These are phyloP conservation scores for Quercus gilva DNA, from an alignment of 306 rosid species.

Conservation along the genomic window DNA sequence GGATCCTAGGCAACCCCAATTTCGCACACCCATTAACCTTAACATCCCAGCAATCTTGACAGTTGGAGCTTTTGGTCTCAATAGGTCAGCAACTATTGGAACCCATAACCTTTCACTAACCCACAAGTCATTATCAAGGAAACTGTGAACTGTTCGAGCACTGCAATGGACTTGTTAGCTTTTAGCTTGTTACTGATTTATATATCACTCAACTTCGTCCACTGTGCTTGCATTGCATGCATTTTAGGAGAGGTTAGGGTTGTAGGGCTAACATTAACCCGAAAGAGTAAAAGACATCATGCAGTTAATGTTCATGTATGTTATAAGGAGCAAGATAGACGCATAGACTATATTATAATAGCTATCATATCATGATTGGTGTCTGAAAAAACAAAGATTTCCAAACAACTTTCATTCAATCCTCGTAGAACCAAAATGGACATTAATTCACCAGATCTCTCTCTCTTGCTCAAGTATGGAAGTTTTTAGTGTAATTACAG, in stretches of 20 bases:
- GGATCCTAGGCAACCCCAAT: too few species aligned
- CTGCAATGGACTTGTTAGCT: neutral
- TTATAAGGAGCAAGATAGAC: slow-evolving; percentile 12
- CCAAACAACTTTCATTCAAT: slow-evolving; percentile 9
- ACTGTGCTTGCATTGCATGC: neutral
- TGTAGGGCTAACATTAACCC: slow-evolving; percentile 49
- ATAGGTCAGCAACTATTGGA: neutral
- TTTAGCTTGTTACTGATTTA: too few species aligned
- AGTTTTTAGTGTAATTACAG: slow-evolving; percentile 32
- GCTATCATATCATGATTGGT: slow-evolving; percentile 37
- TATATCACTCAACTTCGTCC: neutral
- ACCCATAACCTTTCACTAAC: neutral
- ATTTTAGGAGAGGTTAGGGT: slow-evolving; percentile 6
- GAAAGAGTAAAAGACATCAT: slow-evolving; percentile 39
- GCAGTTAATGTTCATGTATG: slow-evolving; percentile 12
- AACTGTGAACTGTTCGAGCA: neutral
- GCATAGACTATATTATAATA: slow-evolving; percentile 12
- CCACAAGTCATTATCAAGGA: neutral
- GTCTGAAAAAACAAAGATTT: slow-evolving; percentile 20
- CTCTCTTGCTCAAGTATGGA: slow-evolving; percentile 28
- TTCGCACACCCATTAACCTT: neutral
- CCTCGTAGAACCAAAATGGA: slow-evolving; percentile 3
- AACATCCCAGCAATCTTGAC: neutral
- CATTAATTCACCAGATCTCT: neutral
- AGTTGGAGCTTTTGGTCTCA: neutral